phyloP scores from a whole-genome alignment of 805 yeast genomes.

The Martiniozyma abietophila region DNA sequence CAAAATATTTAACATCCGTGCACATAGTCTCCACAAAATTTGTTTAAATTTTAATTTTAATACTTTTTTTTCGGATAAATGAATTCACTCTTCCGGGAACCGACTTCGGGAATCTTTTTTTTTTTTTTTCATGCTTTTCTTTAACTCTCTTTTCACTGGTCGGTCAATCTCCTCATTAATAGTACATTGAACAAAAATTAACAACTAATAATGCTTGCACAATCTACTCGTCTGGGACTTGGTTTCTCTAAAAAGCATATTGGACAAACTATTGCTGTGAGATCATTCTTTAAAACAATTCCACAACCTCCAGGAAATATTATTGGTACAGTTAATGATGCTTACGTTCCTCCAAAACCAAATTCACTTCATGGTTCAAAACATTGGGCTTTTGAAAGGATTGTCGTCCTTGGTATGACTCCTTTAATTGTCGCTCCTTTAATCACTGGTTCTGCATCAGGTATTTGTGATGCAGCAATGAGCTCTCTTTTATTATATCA shows the following conservation, averaged over 20 bases:
- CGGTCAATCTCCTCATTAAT: slow-evolving; percentile 2
- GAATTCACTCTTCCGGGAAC: too few relatives aligned
- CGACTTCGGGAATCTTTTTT: too few relatives aligned
- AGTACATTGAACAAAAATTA: not conserved
- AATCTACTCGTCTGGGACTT: slow-evolving; percentile 18
- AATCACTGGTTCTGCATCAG: slow-evolving; percentile 42
- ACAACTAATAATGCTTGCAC: slow-evolving; percentile 12
- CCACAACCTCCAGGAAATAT: slow-evolving; percentile 67
- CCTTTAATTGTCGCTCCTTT: slow-evolving; percentile 60
- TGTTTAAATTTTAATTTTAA: too few relatives aligned
- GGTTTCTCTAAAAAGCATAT: slow-evolving; percentile 13
- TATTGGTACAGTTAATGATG: slow-evolving; percentile 65
- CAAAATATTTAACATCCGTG: too few relatives aligned
- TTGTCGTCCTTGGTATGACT: slow-evolving; percentile 48
- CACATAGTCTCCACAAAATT: too few relatives aligned
- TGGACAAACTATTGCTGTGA: slow-evolving; percentile 9
- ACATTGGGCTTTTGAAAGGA: slow-evolving; percentile 68
- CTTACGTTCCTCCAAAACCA: slow-evolving; percentile 51
- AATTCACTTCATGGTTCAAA: slow-evolving; percentile 54
- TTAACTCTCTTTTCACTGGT: not conserved
- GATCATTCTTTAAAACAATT: slow-evolving; percentile 22
- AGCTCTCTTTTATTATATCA: slow-evolving; percentile 51
- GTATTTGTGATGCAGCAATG: slow-evolving; percentile 47
- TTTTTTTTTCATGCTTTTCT: not conserved
- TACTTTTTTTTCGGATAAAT: too few relatives aligned